Conservation (phyloP, 306 rosid genomes). For the Cucurbita moschata region DNA sequence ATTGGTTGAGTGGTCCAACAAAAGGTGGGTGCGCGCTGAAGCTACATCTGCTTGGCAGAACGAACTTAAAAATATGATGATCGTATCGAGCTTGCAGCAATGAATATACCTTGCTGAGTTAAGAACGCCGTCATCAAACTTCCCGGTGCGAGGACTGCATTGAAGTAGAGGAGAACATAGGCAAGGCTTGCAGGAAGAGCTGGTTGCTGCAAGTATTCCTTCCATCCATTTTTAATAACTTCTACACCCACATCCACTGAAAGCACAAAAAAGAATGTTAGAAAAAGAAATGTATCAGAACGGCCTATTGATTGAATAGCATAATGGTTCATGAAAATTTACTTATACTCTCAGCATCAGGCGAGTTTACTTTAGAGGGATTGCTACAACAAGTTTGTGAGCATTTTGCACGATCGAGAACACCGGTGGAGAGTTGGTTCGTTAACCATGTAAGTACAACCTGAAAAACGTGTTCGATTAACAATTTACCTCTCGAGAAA, state of each 20-base stretch:
- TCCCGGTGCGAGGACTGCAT: conserved; percentile 81
- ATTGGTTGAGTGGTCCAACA: background rate
- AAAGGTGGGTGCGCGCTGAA: background rate
- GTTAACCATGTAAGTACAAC: conserved; percentile 54
- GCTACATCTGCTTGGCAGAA: background rate
- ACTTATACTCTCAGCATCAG: conserved; percentile 39
- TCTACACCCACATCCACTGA: conserved; percentile 64
- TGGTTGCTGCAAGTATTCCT: conserved; percentile 79
- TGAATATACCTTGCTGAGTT: conserved; percentile 58
- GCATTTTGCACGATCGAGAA: conserved; percentile 77
- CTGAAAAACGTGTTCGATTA: conserved; percentile 22
- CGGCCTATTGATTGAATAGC: background rate
- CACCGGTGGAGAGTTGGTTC: conserved; percentile 86
- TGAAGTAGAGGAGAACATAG: conserved; percentile 74
- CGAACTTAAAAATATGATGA: background rate
- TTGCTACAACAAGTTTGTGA: conserved; percentile 45
- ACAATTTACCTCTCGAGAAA: conserved; percentile 7
- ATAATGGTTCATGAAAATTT: conserved; percentile 10
- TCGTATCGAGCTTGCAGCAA: background rate
- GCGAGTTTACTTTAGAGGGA: conserved; percentile 25
- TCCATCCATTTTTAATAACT: conserved; percentile 88
- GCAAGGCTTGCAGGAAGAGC: conserved; percentile 95
- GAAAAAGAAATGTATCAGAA: conserved; percentile 6
- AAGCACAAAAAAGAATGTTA: conserved; percentile 7
- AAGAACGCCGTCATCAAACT: conserved; percentile 95